These are phyloP conservation scores for Globisporangium apiculatum DNA, from an alignment of 352 stramenopile species.

Conservation along the genomic window DNA sequence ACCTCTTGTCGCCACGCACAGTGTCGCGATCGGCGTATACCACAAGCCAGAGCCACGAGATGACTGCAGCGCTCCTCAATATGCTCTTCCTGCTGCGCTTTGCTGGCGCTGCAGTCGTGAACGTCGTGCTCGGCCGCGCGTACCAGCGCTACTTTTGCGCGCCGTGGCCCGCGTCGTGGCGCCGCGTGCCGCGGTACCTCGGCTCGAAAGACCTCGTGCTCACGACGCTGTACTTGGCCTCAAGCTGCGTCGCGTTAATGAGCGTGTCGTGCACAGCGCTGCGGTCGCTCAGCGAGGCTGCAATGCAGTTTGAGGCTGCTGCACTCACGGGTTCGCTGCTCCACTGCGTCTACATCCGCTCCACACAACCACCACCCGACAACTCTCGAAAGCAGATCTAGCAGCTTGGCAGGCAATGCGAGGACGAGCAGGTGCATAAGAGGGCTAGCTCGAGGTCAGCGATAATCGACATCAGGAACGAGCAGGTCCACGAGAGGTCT, in stretches of 20 bases:
- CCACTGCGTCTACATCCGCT: constrained; percentile 31
- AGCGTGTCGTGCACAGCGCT: constrained; percentile 24
- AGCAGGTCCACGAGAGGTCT: too few species aligned
- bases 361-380: constrained; percentile 2
- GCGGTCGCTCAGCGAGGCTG: constrained; percentile 43
- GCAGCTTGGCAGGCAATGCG: too few species aligned
- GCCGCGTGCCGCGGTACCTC: constrained; percentile 41
- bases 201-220: constrained; percentile 59
- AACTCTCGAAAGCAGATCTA: neutral
- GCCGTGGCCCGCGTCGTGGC: constrained; percentile 37
- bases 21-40: neutral
- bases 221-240: constrained; percentile 44
- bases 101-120: constrained; percentile 20
- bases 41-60: constrained; percentile 3
- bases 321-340: constrained; percentile 33
- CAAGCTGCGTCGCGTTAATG: constrained; percentile 29
- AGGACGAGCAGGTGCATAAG: too few species aligned
- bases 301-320: constrained; percentile 35
- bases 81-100: constrained; percentile 41
- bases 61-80: constrained; percentile 31
- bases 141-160: constrained; percentile 51
- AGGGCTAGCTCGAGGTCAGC: too few species aligned
- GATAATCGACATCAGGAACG: too few species aligned
- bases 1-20: constrained; percentile 15
- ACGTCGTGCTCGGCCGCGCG: constrained; percentile 27